Conservation (phyloP, 352 stramenopile species). For the Blastocystis sp. region DNA sequence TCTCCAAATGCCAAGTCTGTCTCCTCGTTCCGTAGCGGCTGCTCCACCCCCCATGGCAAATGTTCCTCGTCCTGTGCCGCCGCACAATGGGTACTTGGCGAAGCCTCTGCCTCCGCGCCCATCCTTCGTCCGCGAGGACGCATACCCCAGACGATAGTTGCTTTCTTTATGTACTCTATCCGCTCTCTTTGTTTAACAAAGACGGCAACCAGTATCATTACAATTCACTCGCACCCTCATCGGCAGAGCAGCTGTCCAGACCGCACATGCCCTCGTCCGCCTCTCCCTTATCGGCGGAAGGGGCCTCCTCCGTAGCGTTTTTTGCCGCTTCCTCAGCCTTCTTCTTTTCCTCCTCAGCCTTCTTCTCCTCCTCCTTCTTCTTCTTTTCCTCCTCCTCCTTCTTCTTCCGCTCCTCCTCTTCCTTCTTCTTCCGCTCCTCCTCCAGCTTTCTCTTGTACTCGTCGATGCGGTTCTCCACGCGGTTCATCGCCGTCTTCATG, state of each 20-base stretch:
- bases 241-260: constrained; percentile 39
- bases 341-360: constrained; percentile 71
- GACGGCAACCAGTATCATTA: constrained; percentile 42
- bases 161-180: neutral
- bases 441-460: constrained; percentile 71
- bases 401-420: constrained; percentile 52
- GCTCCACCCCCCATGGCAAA: neutral
- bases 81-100: neutral
- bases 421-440: constrained; percentile 70
- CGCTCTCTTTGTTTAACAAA: constrained; percentile 21
- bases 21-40: too few species aligned
- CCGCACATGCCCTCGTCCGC: constrained; percentile 40
- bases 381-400: constrained; percentile 71
- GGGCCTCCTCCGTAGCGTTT: constrained; percentile 68
- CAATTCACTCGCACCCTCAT: constrained; percentile 36
- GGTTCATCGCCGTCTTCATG: constrained; percentile 70
- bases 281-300: neutral
- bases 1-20: neutral
- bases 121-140: neutral
- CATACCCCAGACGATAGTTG: neutral
- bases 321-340: neutral
- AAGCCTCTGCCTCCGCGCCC: neutral
- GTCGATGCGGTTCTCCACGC: constrained; percentile 71
- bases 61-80: neutral
- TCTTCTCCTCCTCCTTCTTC: constrained; percentile 55